A percentile compares a stretch with the other conserved stretches of the same genome.
Evolutionary conservation across 2,329 filamentous ascomycete species (phyloP).

Genomic region (Macrophomina tecta): DNA sequence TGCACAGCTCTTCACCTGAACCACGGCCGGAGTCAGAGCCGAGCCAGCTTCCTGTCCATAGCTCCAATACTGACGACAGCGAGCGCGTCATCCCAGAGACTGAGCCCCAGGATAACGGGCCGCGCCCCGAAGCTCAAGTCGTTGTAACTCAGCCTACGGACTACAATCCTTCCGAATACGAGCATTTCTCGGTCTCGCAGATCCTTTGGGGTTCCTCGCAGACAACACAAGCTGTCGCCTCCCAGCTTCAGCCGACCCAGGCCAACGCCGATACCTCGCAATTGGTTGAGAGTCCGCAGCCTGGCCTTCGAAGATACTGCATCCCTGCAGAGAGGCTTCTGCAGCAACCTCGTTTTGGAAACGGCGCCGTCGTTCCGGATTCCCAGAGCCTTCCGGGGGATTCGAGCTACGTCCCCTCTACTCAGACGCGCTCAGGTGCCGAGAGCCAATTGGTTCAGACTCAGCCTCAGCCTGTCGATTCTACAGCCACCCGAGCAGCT

Average conservation of each 20-base stretch:
- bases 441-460: not conserved
- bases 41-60: not conserved
- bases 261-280: not conserved
- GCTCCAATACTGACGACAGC: not conserved
- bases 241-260: not conserved
- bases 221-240: not conserved
- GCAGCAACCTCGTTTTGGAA: slow-evolving; percentile 25
- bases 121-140: not conserved
- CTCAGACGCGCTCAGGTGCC: slow-evolving; percentile 31
- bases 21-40: not conserved
- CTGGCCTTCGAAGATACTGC: slow-evolving; percentile 7
- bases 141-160: slow-evolving; percentile 30
- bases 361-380: slow-evolving; percentile 36
- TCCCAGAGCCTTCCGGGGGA: slow-evolving; percentile 35
- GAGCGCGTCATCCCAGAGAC: not conserved
- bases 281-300: slow-evolving; percentile 6
- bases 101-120: not conserved
- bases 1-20: slow-evolving; percentile 33
- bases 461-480: not conserved
- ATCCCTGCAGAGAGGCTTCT: slow-evolving; percentile 13
- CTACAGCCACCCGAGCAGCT: not conserved
- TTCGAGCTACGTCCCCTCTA: slow-evolving; percentile 35
- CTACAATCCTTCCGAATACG: slow-evolving; percentile 36
- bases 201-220: slow-evolving; percentile 14
- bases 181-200: slow-evolving; percentile 34